A percentile compares a stretch with the other conserved stretches of the same genome.
These are phyloP conservation scores for Castanea mollissima DNA, from an alignment of 306 rosid species.

Conservation along the genomic window DNA sequence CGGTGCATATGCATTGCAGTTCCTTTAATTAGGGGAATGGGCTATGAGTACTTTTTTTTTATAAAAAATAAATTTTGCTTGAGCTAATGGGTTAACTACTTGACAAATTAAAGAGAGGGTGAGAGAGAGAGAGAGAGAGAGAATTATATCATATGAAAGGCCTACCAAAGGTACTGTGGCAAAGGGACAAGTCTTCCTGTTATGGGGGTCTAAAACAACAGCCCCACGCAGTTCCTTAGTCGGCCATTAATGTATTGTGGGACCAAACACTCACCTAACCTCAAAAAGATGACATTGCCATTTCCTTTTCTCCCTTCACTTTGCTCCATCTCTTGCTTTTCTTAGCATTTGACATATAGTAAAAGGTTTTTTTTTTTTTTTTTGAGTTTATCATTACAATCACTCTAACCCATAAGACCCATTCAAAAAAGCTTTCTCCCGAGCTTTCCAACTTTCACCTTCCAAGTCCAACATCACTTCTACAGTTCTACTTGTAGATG, in stretches of 20 bases:
- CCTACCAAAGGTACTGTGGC: conserved; percentile 36
- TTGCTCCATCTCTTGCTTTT: conserved; percentile 12
- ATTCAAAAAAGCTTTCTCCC: conserved; percentile 49
- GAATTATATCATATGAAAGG: conserved; percentile 28
- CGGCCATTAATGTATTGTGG: conserved; percentile 59
- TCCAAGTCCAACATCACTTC: conserved; percentile 29
- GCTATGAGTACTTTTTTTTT: not conserved
- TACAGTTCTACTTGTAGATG: conserved; percentile 48
- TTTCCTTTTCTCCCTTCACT: not conserved
- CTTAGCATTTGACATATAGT: conserved; percentile 18
- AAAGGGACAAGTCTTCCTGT: conserved; percentile 56
- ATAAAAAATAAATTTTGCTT: not conserved
- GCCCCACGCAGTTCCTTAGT: conserved; percentile 34
- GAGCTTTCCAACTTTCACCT: conserved; percentile 66
- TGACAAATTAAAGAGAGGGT: conserved; percentile 1
- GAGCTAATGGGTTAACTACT: conserved; percentile 30
- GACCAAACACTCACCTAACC: conserved; percentile 64
- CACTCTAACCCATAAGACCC: conserved; percentile 51
- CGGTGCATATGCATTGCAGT: not conserved
- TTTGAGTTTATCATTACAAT: conserved; percentile 27
- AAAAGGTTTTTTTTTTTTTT: not conserved
- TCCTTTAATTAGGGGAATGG: conserved; percentile 48
- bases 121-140: conserved; percentile 13
- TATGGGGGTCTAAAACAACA: conserved; percentile 53
- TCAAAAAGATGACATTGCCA: conserved; percentile 31